Base-by-base conservation (phyloP, 805 yeast genomes). In the Wickerhamomyces ciferrii region DNA sequence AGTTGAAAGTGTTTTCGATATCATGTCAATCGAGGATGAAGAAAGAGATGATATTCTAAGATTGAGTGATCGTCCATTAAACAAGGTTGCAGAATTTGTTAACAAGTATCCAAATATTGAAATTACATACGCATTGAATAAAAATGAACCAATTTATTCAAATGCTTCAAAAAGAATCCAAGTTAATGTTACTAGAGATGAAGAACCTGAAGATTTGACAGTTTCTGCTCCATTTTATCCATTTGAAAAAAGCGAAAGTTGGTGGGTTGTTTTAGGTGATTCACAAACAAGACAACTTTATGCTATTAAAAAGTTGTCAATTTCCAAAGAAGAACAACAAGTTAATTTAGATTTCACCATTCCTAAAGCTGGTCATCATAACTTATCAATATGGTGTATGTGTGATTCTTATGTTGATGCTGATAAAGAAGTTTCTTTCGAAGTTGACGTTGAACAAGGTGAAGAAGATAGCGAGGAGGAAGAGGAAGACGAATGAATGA, bases 331-430 rank as follows among this genome's bases (percentile, higher is more conserved):
- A 49, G 61, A 63, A 1, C 87, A 83, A 58, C 58, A 63, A 4
- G 71, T 83, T 15, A 68, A 67, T 7, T 51, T 92, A 39, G 76
- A 74, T 24, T 78, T 87, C 49, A 68, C 79, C 0, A 56, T 88
- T 10, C 81, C 87, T 0, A 71, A 66, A 4, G 61, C 76, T 4
- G 97, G 96, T 0, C 60, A 69, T 5, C 86, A 83, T 46, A 60
- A 72, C 17, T 64, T 91, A 23, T 77, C 82, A 0, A 68, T 89
- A 1, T 91, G 96, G 96, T 82, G 92, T 58, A 78, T 91, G 61
- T 86, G 97, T 66, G 97, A 91, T 58, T 83, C 96, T 0, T 92
- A 91, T 56, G 58, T 88, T n/a, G 98, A 91, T 60, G 95, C 90
- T 2, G 99, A 92, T 61, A 87, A 87, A 62, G 96, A 92, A 66